phyloP scores from a whole-genome alignment of 2,329 filamentous ascomycete genomes.

The Fusarium hainanense region DNA sequence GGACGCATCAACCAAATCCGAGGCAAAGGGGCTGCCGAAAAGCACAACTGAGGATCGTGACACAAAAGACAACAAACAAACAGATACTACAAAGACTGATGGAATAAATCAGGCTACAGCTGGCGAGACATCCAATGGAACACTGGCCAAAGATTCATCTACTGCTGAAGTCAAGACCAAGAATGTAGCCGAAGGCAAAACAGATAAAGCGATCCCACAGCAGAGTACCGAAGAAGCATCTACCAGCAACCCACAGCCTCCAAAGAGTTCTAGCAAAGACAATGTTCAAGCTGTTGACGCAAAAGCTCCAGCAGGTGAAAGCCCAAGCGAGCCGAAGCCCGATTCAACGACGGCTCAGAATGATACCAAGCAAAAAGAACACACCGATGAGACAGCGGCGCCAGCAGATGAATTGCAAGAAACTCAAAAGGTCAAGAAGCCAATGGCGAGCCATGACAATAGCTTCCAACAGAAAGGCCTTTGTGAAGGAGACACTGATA shows the following conservation, averaged over 20 bases:
- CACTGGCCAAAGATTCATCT: constrained; percentile 1
- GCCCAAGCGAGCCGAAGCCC: not conserved
- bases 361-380: not conserved
- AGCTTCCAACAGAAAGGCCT: constrained; percentile 62
- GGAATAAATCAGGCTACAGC: constrained; percentile 3
- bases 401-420: constrained; percentile 3
- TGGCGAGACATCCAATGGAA: not conserved
- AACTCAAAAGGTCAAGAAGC: constrained; percentile 7
- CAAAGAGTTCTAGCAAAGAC: not conserved
- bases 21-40: constrained; percentile 38
- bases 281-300: constrained; percentile 1
- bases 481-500: constrained; percentile 83
- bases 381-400: not conserved
- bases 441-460: constrained; percentile 11
- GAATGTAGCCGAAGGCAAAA: constrained; percentile 2
- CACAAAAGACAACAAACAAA: constrained; percentile 18
- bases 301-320: not conserved
- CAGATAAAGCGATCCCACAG: not conserved
- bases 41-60: constrained; percentile 29
- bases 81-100: constrained; percentile 33
- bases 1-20: constrained; percentile 31
- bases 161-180: constrained; percentile 24
- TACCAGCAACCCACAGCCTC: not conserved
- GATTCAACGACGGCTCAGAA: not conserved
- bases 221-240: constrained; percentile 5